phyloP scores from a whole-genome alignment of 805 yeast genomes.

The Saccharomycopsis schoenii region DNA sequence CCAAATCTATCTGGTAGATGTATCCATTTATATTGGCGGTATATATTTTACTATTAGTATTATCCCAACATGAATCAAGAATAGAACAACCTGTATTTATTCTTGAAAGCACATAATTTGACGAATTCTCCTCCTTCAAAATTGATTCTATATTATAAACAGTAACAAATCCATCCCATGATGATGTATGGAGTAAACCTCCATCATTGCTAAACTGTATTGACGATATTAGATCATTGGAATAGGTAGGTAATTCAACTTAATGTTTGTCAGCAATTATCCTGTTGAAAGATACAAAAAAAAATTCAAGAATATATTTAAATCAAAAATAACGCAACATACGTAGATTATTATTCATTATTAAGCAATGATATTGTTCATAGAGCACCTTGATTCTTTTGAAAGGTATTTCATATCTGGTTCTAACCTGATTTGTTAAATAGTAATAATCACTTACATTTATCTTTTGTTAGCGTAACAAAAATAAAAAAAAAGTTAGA shows the following conservation, averaged over 20 bases:
- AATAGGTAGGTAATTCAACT: constrained; percentile 5
- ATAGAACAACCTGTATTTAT: constrained; percentile 9
- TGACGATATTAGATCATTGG: constrained; percentile 14
- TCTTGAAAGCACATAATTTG: not conserved
- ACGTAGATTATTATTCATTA: not conserved
- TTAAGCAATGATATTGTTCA: not conserved
- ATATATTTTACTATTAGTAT: not conserved
- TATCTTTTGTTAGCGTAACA: too few relatives aligned
- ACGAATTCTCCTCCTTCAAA: not conserved
- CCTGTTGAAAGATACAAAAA: not conserved
- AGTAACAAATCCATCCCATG: constrained; percentile 13
- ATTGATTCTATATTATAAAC: constrained; percentile 3
- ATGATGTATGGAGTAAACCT: not conserved
- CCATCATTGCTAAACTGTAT: constrained; percentile 6
- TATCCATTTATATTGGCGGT: constrained; percentile 17
- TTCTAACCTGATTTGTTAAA: too few relatives aligned
- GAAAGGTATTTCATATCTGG: not conserved
- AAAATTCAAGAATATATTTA: too few relatives aligned
- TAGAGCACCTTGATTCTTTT: not conserved
- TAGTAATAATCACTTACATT: too few relatives aligned
- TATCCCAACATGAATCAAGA: constrained; percentile 16
- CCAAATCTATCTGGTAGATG: constrained; percentile 5
- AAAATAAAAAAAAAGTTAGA: too few relatives aligned
- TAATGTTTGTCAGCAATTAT: not conserved
- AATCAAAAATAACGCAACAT: not conserved